Conservation (phyloP, 2,329 filamentous ascomycete species). For the Cladosporium halotolerans region DNA sequence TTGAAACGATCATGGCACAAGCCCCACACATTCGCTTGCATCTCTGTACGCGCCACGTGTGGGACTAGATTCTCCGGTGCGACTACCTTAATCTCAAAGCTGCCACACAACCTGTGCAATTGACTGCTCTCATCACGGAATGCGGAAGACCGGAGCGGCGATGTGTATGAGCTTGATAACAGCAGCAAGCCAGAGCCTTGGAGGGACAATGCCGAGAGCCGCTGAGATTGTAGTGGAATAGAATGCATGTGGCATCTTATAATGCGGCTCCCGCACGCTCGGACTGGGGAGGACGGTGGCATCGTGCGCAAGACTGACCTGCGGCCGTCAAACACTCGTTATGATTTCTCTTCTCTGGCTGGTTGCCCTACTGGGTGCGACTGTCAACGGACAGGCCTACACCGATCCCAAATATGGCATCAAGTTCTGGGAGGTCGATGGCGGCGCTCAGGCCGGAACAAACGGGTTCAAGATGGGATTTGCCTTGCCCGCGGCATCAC, state of each 20-base stretch:
- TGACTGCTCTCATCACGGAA: conserved; percentile 12
- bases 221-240: not conserved
- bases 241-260: not conserved
- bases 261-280: not conserved
- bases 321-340: not conserved
- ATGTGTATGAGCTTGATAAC: conserved; percentile 8
- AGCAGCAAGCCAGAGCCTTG: not conserved
- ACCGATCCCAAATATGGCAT: conserved; percentile 43
- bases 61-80: conserved; percentile 6
- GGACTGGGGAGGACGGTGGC: not conserved
- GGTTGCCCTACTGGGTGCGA: conserved; percentile 5
- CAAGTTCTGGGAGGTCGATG: conserved; percentile 47
- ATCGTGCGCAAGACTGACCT: not conserved
- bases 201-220: not conserved
- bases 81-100: conserved; percentile 7
- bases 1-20: not conserved
- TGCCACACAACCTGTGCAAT: not conserved
- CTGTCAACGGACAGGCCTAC: conserved; percentile 14
- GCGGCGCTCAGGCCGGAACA: conserved; percentile 34
- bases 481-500: conserved; percentile 43
- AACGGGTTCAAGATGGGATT: conserved; percentile 51
- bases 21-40: conserved; percentile 5
- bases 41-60: conserved; percentile 1
- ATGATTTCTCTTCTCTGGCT: conserved; percentile 10
- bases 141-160: conserved; percentile 6